phyloP scores from a whole-genome alignment of 2,329 filamentous ascomycete species.

The Colletotrichum camelliae region DNA sequence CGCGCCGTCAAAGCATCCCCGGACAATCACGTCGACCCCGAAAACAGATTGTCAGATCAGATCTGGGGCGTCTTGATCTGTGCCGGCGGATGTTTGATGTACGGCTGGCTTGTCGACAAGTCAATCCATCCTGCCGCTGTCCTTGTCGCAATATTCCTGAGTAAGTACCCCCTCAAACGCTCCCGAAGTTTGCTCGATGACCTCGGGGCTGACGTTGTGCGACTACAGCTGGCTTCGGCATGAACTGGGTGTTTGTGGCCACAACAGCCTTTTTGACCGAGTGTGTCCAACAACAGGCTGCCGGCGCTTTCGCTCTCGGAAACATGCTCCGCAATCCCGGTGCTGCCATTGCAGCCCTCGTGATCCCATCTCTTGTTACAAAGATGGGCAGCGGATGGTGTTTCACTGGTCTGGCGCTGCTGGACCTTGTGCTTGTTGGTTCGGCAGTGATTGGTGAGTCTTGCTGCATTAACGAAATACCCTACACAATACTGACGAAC shows the following conservation, averaged over 20 bases:
- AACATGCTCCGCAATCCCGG: constrained; percentile 44
- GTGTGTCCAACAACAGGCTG: constrained; percentile 41
- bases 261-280: constrained; percentile 47
- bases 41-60: constrained; percentile 43
- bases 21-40: constrained; percentile 33
- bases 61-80: constrained; percentile 43
- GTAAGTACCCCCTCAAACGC: constrained; percentile 19
- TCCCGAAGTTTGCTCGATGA: background rate
- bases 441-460: constrained; percentile 26
- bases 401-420: constrained; percentile 40
- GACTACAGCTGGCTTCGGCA: constrained; percentile 36
- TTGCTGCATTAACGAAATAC: background rate
- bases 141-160: constrained; percentile 33
- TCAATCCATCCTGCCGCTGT: constrained; percentile 31
- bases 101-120: constrained; percentile 42
- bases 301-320: constrained; percentile 43
- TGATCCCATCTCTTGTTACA: constrained; percentile 36
- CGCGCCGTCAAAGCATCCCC: constrained; percentile 15
- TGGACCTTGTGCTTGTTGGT: constrained; percentile 32
- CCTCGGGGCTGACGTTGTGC: background rate
- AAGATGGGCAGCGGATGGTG: constrained; percentile 43
- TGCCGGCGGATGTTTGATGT: constrained; percentile 42
- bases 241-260: constrained; percentile 46
- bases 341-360: constrained; percentile 41
- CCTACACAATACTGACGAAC: background rate